phyloP scores from a whole-genome alignment of 495 filamentous ascomycete genomes.

The Neurospora sp. region DNA sequence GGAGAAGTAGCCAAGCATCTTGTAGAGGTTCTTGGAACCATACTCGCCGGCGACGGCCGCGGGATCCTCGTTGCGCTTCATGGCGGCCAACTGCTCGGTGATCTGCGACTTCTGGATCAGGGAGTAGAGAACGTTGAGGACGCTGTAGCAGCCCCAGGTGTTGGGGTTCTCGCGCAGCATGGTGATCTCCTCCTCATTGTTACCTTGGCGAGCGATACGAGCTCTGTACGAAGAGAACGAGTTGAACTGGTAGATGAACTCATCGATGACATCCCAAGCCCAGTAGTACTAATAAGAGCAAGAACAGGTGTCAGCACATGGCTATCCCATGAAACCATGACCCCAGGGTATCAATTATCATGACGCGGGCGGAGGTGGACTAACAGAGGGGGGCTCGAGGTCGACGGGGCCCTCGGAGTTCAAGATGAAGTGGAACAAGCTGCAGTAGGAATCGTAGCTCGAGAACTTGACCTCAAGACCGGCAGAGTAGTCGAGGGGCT shows the following conservation, averaged over 20 bases:
- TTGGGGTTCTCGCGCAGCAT: slow-evolving; percentile 92
- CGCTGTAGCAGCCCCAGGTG: slow-evolving; percentile 99
- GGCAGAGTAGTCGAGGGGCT: slow-evolving; percentile 89
- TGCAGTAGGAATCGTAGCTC: slow-evolving; percentile 99
- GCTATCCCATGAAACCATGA: neutral
- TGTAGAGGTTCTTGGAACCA: slow-evolving; percentile 82
- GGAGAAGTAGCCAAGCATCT: slow-evolving; percentile 98
- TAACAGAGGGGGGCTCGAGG: slow-evolving; percentile 86
- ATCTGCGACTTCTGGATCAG: slow-evolving; percentile 97
- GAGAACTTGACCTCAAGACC: slow-evolving; percentile 89
- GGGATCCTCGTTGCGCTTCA: slow-evolving; percentile 87
- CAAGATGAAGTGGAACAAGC: slow-evolving; percentile 94
- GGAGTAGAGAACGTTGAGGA: slow-evolving; percentile 98
- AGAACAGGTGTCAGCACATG: neutral
- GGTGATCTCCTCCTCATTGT: slow-evolving; percentile 80
- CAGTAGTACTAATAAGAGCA: slow-evolving; percentile 69
- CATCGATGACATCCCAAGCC: slow-evolving; percentile 99
- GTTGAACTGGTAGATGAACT: slow-evolving; percentile 99
- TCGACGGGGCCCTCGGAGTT: slow-evolving; percentile 98
- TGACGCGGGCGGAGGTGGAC: slow-evolving; percentile 18
- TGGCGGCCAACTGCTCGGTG: slow-evolving; percentile 88
- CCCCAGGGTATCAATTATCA: neutral
- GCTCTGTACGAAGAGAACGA: slow-evolving; percentile 95
- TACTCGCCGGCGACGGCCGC: slow-evolving; percentile 84
- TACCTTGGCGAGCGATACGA: slow-evolving; percentile 73